phyloP scores from a whole-genome alignment of 1,284 basidiomycete genomes.

The Fomitopsis palustris region DNA sequence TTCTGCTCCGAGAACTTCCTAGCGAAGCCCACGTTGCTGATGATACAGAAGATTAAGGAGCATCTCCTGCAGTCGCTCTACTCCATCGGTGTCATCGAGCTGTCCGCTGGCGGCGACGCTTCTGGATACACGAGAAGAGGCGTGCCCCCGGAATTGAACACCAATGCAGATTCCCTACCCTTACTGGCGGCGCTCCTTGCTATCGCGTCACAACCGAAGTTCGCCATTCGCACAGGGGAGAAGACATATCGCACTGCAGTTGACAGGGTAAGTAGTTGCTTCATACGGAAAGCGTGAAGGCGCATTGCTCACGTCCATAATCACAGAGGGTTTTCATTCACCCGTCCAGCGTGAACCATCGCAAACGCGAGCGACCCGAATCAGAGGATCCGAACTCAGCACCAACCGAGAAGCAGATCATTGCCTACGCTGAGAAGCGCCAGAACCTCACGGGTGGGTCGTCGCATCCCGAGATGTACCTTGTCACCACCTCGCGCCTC shows the following conservation, averaged over 20 bases:
- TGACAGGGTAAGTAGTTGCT: constrained; percentile 67
- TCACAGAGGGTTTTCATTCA: constrained; percentile 72
- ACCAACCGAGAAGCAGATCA: constrained; percentile 72
- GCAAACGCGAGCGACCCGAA: constrained; percentile 53
- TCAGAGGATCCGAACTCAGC: constrained; percentile 33
- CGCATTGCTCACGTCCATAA: constrained; percentile 10
- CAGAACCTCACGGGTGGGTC: constrained; percentile 62
- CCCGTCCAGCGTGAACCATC: constrained; percentile 84
- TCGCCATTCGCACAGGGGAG: constrained; percentile 80
- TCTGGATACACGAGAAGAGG: constrained; percentile 19
- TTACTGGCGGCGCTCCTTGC: constrained; percentile 87
- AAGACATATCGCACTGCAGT: constrained; percentile 75
- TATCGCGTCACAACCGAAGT: constrained; percentile 90
- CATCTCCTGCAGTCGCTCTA: constrained; percentile 81
- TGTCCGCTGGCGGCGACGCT: constrained; percentile 61
- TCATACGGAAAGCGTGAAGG: background rate
- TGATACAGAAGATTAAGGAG: constrained; percentile 83
- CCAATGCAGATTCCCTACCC: constrained; percentile 74
- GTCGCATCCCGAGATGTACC: constrained; percentile 57
- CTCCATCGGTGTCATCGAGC: constrained; percentile 77
- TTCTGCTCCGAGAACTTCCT: constrained; percentile 91
- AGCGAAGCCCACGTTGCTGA: constrained; percentile 77
- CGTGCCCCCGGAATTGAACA: constrained; percentile 71
- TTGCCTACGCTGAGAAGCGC: constrained; percentile 85
- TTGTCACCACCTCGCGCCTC: constrained; percentile 82